Percentiles rank a stretch among this genome's conserved stretches.
phyloP scores from a whole-genome alignment of 768 basidiomycete genomes.

The Leccinum rimulosum region DNA sequence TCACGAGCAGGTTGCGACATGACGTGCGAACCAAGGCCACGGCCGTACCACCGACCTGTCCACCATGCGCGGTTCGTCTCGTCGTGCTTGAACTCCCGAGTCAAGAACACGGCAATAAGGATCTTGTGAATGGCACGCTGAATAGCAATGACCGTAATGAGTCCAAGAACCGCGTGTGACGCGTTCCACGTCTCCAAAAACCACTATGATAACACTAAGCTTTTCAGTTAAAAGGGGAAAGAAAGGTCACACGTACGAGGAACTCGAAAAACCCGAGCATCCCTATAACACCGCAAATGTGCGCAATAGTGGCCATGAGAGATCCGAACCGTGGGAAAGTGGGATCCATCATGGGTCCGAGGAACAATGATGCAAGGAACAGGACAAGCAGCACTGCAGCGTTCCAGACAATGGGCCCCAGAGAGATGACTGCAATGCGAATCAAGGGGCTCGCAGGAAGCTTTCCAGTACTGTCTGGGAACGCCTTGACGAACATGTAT shows the following conservation, averaged over 20 bases:
- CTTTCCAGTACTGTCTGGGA: slow-evolving; percentile 61
- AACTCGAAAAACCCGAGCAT: slow-evolving; percentile 96
- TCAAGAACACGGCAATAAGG: slow-evolving; percentile 89
- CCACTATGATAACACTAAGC: slow-evolving; percentile 57
- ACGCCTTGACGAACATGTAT: slow-evolving; percentile 91
- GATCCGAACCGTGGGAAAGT: slow-evolving; percentile 89
- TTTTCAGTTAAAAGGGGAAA: neutral
- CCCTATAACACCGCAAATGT: slow-evolving; percentile 77
- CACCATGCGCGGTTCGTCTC: slow-evolving; percentile 99
- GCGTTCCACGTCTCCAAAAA: slow-evolving; percentile 91
- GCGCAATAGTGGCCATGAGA: slow-evolving; percentile 87
- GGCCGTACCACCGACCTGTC: slow-evolving; percentile 97
- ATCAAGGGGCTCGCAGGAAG: slow-evolving; percentile 81
- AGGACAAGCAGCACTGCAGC: slow-evolving; percentile 81
- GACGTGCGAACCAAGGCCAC: slow-evolving; percentile 84
- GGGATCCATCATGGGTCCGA: slow-evolving; percentile 86
- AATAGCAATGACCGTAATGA: slow-evolving; percentile 88
- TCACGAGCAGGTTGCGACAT: slow-evolving; percentile 99
- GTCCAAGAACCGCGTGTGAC: slow-evolving; percentile 89
- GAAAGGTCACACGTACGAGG: slow-evolving; percentile 55
- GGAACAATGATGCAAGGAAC: slow-evolving; percentile 88
- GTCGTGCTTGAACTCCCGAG: slow-evolving; percentile 99
- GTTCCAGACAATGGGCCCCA: slow-evolving; percentile 97
- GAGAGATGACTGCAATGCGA: slow-evolving; percentile 87
- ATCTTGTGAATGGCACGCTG: slow-evolving; percentile 93